A percentile compares a stretch with the other conserved stretches of the same genome.
These are phyloP conservation scores for Neurospora pannonica DNA, from an alignment of 495 filamentous ascomycete genomes.

Conservation along the genomic window DNA sequence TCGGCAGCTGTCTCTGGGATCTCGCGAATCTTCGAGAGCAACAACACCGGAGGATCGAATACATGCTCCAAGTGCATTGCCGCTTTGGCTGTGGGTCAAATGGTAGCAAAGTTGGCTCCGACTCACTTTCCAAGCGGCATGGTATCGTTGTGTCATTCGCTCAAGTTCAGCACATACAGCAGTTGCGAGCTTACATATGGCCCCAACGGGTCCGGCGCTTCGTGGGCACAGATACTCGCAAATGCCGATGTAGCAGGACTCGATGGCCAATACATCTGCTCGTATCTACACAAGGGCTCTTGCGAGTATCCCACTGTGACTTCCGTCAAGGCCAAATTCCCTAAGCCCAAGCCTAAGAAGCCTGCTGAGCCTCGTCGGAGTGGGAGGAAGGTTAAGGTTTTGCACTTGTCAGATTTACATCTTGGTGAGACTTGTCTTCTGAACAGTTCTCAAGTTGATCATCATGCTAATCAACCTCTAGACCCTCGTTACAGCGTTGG, in stretches of 20 bases:
- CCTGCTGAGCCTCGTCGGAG: slow-evolving; percentile 32
- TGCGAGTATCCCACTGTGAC: slow-evolving; percentile 37
- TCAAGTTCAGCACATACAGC: slow-evolving; percentile 30
- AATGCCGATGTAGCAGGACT: slow-evolving; percentile 44
- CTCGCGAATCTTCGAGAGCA: slow-evolving; percentile 33
- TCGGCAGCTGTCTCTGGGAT: slow-evolving; percentile 33
- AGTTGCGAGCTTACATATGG: slow-evolving; percentile 39
- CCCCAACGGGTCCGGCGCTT: slow-evolving; percentile 38
- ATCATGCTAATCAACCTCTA: neutral
- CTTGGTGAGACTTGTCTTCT: slow-evolving; percentile 17
- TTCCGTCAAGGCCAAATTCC: slow-evolving; percentile 41
- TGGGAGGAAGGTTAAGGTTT: slow-evolving; percentile 47
- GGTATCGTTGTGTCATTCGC: slow-evolving; percentile 39
- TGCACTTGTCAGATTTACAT: slow-evolving; percentile 53
- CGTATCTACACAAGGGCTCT: slow-evolving; percentile 35
- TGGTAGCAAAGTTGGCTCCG: slow-evolving; percentile 40
- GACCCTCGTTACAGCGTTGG: slow-evolving; percentile 47
- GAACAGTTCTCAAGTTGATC: neutral
- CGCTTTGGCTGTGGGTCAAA: slow-evolving; percentile 40
- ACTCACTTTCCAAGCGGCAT: slow-evolving; percentile 39
- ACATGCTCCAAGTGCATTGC: slow-evolving; percentile 47
- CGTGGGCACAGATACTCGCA: slow-evolving; percentile 50
- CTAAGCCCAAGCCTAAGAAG: slow-evolving; percentile 46
- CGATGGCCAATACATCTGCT: slow-evolving; percentile 52
- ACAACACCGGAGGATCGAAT: slow-evolving; percentile 18